Evolutionary conservation across 352 stramenopile genomes (phyloP), one percentile per base, ranked within the genome.

Genomic region (Pilasporangium apinafurcum): DNA sequence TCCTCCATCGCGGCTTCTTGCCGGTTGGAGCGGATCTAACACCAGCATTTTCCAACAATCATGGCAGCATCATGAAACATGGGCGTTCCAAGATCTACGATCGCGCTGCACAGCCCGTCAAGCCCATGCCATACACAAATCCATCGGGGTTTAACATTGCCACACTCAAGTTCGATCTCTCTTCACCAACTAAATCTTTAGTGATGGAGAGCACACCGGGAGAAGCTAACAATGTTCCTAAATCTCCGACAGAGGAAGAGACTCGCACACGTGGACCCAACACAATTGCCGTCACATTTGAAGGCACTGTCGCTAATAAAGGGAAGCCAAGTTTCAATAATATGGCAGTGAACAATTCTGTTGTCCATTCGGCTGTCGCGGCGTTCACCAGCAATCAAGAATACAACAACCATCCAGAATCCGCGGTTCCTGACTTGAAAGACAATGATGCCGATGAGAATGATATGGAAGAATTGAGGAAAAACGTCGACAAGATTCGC

Each of bases 121-220:
- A 64, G 1, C 25, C 58, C 4, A 59, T 62, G 26, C 73, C 77
- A 3, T 81, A 81, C 48, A 79, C 72, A 2, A 81, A 81, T 25
- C 67, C 77, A 5, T 71, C 64, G 14, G 71, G 80, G 10, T 88
- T 83, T 52, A 90, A 90, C 32, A 58, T 90, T 16, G 71, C 76
- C 28, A 56, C 68, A n/a, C 52, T 92, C 22, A 92, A 87, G 49
- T 88, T 90, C 35, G 80, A 92, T 52, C 62, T 92, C 44, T 35
- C 57, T 4, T 21, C 44, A 13, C 28, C 57, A 5, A 21, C 42
- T n/a, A n/a, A n/a, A n/a, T 42, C 46, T 3, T 35, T 13, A 9
- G 6, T 10, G 3, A 27, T 41, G 30, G 14, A 51, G 1, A 37
- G 41, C 10, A 21, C 25, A 3, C 7, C 37, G 8, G 36, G 40